Percentiles rank a stretch among this genome's conserved stretches.
phyloP scores from a whole-genome alignment of 345 rosid species.

The Erodium maritimum region DNA sequence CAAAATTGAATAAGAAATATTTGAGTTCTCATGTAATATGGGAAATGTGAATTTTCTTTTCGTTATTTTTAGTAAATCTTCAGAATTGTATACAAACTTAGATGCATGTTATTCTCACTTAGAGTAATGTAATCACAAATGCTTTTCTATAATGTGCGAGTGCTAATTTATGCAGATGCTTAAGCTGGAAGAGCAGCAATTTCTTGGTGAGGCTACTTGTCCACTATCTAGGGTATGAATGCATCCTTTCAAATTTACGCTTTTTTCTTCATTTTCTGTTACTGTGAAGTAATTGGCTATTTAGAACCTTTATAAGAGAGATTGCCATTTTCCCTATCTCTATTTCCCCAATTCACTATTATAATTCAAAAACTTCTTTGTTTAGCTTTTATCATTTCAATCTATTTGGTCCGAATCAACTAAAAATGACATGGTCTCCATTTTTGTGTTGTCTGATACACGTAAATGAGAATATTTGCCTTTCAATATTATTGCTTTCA shows the following conservation, averaged over 20 bases:
- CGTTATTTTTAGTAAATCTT: background rate
- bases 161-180: slow-evolving; percentile 38
- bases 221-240: slow-evolving; percentile 45
- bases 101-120: background rate
- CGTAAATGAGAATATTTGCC: background rate
- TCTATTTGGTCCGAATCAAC: background rate
- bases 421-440: background rate
- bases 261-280: too few species aligned
- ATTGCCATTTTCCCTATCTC: background rate
- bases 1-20: background rate
- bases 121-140: slow-evolving; percentile 1
- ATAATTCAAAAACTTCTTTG: background rate
- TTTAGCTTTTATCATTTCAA: background rate
- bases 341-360: background rate
- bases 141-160: slow-evolving; percentile 4
- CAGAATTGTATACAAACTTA: too few species aligned
- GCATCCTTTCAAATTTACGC: background rate
- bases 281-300: background rate
- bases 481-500: background rate
- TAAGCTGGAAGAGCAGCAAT: slow-evolving; percentile 63
- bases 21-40: background rate
- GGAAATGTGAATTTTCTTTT: background rate
- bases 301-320: background rate
- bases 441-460: background rate
- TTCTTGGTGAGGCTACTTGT: slow-evolving; percentile 60